phyloP scores from a whole-genome alignment of 2,329 filamentous ascomycete species.

The Hymenoscyphus linearis region DNA sequence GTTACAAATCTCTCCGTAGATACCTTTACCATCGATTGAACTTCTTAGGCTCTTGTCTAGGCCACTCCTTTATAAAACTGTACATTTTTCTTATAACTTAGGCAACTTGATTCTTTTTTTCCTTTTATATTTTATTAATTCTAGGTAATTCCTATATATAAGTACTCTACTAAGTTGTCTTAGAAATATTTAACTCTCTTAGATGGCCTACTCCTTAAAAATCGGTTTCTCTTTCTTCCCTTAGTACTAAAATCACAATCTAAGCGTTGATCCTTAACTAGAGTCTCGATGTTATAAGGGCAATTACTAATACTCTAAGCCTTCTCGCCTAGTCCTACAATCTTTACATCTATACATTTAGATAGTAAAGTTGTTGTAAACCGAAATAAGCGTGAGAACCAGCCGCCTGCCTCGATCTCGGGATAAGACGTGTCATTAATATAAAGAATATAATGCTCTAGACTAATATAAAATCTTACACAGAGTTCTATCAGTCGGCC shows the following conservation, averaged over 20 bases:
- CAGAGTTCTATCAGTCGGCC: neutral
- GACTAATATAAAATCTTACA: neutral
- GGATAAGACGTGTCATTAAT: neutral
- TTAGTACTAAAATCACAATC: conserved; percentile 10
- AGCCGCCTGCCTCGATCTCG: neutral
- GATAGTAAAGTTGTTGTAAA: neutral
- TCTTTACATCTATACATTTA: conserved; percentile 4
- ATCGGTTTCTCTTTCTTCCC: neutral
- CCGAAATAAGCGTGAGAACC: neutral
- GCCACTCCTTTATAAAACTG: no score
- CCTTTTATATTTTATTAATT: no score
- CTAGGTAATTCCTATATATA: no score
- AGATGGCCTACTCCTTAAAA: neutral
- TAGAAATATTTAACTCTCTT: neutral
- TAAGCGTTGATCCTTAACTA: conserved; percentile 24
- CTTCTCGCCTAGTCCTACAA: conserved; percentile 7
- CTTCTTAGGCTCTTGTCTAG: no score
- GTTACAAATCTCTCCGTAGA: no score
- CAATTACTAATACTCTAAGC: conserved; percentile 12
- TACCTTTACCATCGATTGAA: no score
- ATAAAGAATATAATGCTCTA: neutral
- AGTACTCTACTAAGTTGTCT: no score
- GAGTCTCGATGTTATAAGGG: conserved; percentile 10
- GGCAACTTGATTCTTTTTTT: no score
- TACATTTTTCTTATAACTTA: no score